These are phyloP conservation scores for Coprinopsis cinerea DNA, from an alignment of 768 basidiomycete genomes.

Conservation along the genomic window DNA sequence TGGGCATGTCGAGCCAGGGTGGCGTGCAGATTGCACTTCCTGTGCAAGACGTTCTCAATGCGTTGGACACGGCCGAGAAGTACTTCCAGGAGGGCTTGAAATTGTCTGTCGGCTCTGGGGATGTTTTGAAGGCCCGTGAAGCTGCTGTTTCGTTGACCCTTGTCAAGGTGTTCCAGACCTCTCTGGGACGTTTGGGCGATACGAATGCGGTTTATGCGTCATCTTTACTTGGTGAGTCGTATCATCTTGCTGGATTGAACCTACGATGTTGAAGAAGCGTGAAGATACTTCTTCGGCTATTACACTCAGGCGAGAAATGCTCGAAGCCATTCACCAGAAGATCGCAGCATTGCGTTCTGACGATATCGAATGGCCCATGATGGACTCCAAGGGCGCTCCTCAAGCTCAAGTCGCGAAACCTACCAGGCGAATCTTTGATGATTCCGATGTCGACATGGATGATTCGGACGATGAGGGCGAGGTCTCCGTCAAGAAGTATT, in stretches of 20 bases:
- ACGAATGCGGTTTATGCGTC: conserved; percentile 52
- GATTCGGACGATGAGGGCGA: conserved; percentile 30
- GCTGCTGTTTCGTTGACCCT: conserved; percentile 65
- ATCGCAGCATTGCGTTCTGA: conserved; percentile 43
- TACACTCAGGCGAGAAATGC: conserved; percentile 79
- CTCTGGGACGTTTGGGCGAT: conserved; percentile 56
- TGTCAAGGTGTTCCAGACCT: conserved; percentile 72
- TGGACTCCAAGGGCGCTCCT: conserved; percentile 39
- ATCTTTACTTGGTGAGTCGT: conserved; percentile 52
- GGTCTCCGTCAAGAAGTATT: conserved; percentile 46
- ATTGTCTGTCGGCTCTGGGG: conserved; percentile 50
- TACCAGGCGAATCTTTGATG: conserved; percentile 3
- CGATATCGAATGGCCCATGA: conserved; percentile 71
- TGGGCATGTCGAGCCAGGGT: conserved; percentile 58
- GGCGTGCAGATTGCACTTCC: conserved; percentile 34
- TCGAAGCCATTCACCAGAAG: conserved; percentile 76
- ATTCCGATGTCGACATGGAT: conserved; percentile 15
- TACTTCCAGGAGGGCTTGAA: conserved; percentile 63
- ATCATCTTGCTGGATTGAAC: background rate
- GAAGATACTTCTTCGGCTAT: conserved; percentile 72
- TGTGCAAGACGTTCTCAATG: conserved; percentile 50
- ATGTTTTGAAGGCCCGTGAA: conserved; percentile 67
- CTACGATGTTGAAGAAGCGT: background rate
- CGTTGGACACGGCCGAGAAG: conserved; percentile 63
- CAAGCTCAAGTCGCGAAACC: conserved; percentile 23